Conservation (phyloP, 2,329 filamentous ascomycete genomes). For the Colletotrichum lindemuthianum region DNA sequence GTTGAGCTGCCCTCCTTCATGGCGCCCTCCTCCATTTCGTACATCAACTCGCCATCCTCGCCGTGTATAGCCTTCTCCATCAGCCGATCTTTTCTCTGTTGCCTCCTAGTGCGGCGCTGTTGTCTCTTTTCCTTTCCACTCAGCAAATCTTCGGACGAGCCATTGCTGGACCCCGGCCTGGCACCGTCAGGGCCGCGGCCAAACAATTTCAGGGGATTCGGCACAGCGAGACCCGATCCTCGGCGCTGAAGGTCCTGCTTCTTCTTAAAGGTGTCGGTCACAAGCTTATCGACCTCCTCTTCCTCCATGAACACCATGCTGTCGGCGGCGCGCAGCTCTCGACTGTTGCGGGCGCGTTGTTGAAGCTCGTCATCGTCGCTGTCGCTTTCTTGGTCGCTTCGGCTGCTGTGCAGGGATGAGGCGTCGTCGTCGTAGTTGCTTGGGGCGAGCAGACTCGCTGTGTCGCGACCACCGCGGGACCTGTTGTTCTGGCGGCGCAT, state of each 20-base stretch:
- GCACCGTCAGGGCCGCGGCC: constrained; percentile 46
- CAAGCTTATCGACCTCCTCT: constrained; percentile 73
- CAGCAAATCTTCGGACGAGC: constrained; percentile 60
- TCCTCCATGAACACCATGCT: constrained; percentile 78
- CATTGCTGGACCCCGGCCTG: constrained; percentile 46
- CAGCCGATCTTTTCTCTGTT: constrained; percentile 63
- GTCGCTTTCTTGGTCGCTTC: constrained; percentile 78
- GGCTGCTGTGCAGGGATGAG: constrained; percentile 71
- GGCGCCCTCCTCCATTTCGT: constrained; percentile 87
- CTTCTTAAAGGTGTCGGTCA: constrained; percentile 60
- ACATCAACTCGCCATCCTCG: constrained; percentile 82
- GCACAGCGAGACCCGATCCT: constrained; percentile 60
- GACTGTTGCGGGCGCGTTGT: constrained; percentile 72
- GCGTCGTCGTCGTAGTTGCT: constrained; percentile 75
- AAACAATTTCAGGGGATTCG: constrained; percentile 60
- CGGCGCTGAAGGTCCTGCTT: constrained; percentile 61
- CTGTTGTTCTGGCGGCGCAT: constrained; percentile 27
- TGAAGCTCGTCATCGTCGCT: constrained; percentile 79
- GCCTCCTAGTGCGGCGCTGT: constrained; percentile 59
- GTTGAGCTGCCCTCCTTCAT: constrained; percentile 74
- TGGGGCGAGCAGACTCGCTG: constrained; percentile 68
- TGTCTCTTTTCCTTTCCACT: constrained; percentile 62
- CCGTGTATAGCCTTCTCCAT: constrained; percentile 65
- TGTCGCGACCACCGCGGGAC: constrained; percentile 40
- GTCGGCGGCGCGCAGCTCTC: constrained; percentile 76